Conservation (phyloP, 306 rosid species). For the Pyrus betulifolia region DNA sequence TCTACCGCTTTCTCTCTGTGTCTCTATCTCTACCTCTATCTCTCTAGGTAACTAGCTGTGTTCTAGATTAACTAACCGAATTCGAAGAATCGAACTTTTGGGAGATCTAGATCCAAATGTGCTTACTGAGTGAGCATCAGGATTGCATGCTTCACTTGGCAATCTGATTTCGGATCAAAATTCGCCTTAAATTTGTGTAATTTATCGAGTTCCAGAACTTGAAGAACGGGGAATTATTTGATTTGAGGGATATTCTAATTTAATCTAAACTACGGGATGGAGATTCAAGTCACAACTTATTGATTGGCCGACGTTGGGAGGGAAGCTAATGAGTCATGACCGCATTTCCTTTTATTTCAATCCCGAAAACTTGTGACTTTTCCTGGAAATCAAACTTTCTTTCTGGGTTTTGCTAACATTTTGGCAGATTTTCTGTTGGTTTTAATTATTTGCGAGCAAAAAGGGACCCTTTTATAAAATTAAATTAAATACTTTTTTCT, state of each 20-base stretch:
- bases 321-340: background rate
- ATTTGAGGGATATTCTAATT: background rate
- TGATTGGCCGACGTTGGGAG: conserved; percentile 13
- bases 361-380: conserved; percentile 6
- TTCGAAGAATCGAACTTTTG: background rate
- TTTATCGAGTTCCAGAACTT: conserved; percentile 13
- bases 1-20: background rate
- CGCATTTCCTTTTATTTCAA: conserved; percentile 10
- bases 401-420: background rate
- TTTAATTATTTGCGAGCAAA: background rate
- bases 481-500: background rate
- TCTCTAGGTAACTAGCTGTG: background rate
- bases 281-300: background rate
- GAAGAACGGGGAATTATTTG: background rate
- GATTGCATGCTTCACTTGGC: background rate
- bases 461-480: background rate
- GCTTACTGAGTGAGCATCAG: background rate
- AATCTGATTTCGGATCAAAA: conserved; percentile 27
- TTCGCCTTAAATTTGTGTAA: conserved; percentile 13
- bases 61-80: background rate
- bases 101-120: conserved; percentile 40
- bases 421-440: background rate
- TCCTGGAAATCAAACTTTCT: background rate
- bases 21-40: background rate
- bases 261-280: background rate